phyloP scores from a whole-genome alignment of 192 early-diverging fungal species.

The Coemansia sp. region DNA sequence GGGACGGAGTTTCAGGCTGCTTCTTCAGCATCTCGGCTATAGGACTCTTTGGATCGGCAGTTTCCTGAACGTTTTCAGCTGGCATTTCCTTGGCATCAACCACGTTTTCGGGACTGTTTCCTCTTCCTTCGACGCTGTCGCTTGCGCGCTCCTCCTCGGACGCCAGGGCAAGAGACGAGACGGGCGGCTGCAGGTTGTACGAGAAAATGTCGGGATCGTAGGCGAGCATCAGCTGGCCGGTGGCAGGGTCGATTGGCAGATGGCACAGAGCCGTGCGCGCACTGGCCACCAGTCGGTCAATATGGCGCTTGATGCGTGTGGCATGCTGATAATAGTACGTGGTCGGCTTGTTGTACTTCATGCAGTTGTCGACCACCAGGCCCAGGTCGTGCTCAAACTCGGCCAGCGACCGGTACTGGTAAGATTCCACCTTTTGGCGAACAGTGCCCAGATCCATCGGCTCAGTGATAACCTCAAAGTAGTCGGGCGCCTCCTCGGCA shows the following conservation, averaged over 20 bases:
- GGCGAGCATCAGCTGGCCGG: constrained; percentile 30
- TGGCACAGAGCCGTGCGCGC: constrained; percentile 7
- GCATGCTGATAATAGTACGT: constrained; percentile 53
- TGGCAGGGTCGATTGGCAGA: constrained; percentile 37
- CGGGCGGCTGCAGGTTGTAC: constrained; percentile 6
- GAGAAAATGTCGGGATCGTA: constrained; percentile 33
- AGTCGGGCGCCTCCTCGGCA: constrained; percentile 70
- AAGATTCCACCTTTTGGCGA: constrained; percentile 55
- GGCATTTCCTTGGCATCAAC: not conserved
- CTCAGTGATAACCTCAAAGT: constrained; percentile 63
- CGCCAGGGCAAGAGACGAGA: not conserved
- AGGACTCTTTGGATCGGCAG: too few relatives aligned
- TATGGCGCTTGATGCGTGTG: constrained; percentile 25
- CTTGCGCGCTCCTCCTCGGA: not conserved
- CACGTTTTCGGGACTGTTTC: not conserved
- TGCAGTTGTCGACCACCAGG: constrained; percentile 46
- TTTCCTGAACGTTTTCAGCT: too few relatives aligned
- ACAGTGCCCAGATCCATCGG: constrained; percentile 85
- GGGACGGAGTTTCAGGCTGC: not conserved
- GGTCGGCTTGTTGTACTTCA: constrained; percentile 49
- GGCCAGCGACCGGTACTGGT: constrained; percentile 62
- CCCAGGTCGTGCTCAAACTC: constrained; percentile 59
- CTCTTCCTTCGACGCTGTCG: not conserved
- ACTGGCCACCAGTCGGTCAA: constrained; percentile 23
- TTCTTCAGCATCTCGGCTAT: not conserved